Conservation (phyloP, 164 flowering plant species). For the Aristolochia fimbriata region DNA sequence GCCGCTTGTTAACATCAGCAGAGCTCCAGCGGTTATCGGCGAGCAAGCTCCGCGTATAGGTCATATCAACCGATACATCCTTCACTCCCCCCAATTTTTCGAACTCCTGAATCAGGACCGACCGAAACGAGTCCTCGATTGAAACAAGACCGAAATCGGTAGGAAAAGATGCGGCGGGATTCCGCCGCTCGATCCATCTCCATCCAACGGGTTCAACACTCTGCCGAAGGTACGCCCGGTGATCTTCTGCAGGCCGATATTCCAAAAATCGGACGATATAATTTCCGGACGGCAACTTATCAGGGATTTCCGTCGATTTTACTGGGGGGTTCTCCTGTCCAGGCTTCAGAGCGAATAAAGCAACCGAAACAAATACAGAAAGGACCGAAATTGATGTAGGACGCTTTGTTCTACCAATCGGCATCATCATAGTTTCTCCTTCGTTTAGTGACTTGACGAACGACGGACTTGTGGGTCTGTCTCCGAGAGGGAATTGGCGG, state of each 20-base stretch:
- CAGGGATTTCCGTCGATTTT: no score
- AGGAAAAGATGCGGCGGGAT: conserved; percentile 65
- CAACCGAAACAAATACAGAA: no score
- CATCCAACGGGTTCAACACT: conserved; percentile 39
- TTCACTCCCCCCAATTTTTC: conserved; percentile 59
- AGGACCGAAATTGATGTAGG: neutral
- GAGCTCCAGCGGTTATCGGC: conserved; percentile 24
- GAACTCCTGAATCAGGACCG: conserved; percentile 33
- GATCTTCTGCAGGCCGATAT: conserved; percentile 50
- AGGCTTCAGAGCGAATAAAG: no score
- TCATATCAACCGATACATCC: conserved; percentile 67
- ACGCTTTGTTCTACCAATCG: conserved; percentile 4
- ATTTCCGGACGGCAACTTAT: conserved; percentile 9
- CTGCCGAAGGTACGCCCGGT: conserved; percentile 40
- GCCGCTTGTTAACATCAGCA: conserved; percentile 57
- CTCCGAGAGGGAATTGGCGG: neutral
- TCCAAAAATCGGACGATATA: conserved; percentile 69
- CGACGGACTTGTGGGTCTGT: neutral
- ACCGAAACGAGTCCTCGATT: conserved; percentile 33
- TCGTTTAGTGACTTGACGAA: neutral
- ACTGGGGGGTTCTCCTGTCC: no score
- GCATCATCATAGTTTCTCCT: conserved; percentile 6
- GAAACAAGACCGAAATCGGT: conserved; percentile 81
- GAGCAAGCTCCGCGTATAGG: conserved; percentile 46
- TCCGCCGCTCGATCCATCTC: conserved; percentile 79